These are phyloP conservation scores for Coffea canephora DNA, from an alignment of 257 asterid species.

Conservation along the genomic window DNA sequence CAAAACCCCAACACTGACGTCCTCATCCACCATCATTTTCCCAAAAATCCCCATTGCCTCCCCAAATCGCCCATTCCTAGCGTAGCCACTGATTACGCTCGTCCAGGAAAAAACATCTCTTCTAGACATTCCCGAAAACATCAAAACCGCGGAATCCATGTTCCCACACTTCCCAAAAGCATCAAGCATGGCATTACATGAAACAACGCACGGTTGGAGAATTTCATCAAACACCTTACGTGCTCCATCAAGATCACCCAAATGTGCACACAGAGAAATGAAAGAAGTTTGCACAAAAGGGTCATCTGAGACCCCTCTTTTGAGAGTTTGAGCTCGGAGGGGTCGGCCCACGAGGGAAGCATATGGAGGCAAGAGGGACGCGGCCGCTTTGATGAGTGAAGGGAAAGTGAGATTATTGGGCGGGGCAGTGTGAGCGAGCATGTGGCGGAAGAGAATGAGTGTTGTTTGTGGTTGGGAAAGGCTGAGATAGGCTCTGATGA, in stretches of 20 bases:
- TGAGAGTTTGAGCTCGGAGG: constrained; percentile 57
- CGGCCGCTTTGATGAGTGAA: constrained; percentile 57
- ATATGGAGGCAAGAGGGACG: constrained; percentile 33
- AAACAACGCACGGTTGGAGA: constrained; percentile 55
- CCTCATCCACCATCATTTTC: constrained; percentile 60
- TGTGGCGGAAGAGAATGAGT: constrained; percentile 53
- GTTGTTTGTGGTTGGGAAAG: constrained; percentile 43
- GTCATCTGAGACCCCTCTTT: constrained; percentile 61
- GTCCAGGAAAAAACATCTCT: constrained; percentile 89
- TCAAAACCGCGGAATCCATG: constrained; percentile 46
- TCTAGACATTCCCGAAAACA: constrained; percentile 49
- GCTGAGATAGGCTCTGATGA: constrained; percentile 59
- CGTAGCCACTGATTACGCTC: constrained; percentile 61
- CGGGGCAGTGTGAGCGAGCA: constrained; percentile 64
- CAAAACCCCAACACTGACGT: constrained; percentile 36
- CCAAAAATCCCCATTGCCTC: constrained; percentile 52
- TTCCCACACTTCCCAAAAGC: constrained; percentile 63
- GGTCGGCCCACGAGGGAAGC: constrained; percentile 34
- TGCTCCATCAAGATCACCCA: constrained; percentile 47
- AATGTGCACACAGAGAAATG: constrained; percentile 45
- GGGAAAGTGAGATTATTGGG: constrained; percentile 87
- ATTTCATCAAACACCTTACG: constrained; percentile 64
- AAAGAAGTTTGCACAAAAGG: constrained; percentile 74
- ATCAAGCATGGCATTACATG: constrained; percentile 71
- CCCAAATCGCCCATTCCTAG: constrained; percentile 40